Percentiles rank a stretch among this genome's conserved stretches.
These are phyloP conservation scores for Pelargonium citronellum DNA, from an alignment of 441 rosid species.

Conservation along the genomic window DNA sequence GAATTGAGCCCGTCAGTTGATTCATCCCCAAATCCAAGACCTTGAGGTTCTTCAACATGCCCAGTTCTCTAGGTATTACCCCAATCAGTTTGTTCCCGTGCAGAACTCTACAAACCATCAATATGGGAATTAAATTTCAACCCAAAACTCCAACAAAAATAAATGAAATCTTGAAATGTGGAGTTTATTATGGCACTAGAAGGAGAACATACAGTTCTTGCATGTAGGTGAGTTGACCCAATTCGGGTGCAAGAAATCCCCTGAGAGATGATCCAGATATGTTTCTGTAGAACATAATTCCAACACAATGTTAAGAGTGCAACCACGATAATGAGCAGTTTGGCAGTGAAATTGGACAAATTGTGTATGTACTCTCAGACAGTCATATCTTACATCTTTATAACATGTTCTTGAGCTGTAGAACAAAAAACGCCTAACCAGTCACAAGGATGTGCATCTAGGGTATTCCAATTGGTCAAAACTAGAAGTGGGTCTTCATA, in stretches of 20 bases:
- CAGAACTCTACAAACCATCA: slow-evolving; percentile 53
- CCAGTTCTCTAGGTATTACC: slow-evolving; percentile 77
- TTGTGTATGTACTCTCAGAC: not conserved
- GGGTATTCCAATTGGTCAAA: slow-evolving; percentile 71
- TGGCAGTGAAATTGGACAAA: not conserved
- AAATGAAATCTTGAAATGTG: not conserved
- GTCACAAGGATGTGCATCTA: slow-evolving; percentile 75
- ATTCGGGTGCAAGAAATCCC: slow-evolving; percentile 84
- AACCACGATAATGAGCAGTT: not conserved
- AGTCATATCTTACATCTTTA: slow-evolving; percentile 61
- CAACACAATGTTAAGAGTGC: not conserved
- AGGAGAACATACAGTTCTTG: slow-evolving; percentile 60
- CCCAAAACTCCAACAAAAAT: not conserved
- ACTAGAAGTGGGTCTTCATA: slow-evolving; percentile 71
- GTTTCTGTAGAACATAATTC: slow-evolving; percentile 49
- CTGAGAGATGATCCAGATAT: slow-evolving; percentile 55
- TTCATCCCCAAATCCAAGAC: slow-evolving; percentile 89
- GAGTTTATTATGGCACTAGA: not conserved
- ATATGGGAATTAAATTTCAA: slow-evolving; percentile 20
- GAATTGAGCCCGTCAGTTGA: slow-evolving; percentile 71
- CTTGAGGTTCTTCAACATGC: slow-evolving; percentile 61
- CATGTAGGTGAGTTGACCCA: slow-evolving; percentile 59
- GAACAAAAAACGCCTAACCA: slow-evolving; percentile 73
- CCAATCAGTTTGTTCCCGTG: slow-evolving; percentile 67
- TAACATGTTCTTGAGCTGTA: slow-evolving; percentile 50